Evolutionary conservation across 805 yeast genomes (phyloP).

Genomic region (Candida pseudoglaebosa): DNA sequence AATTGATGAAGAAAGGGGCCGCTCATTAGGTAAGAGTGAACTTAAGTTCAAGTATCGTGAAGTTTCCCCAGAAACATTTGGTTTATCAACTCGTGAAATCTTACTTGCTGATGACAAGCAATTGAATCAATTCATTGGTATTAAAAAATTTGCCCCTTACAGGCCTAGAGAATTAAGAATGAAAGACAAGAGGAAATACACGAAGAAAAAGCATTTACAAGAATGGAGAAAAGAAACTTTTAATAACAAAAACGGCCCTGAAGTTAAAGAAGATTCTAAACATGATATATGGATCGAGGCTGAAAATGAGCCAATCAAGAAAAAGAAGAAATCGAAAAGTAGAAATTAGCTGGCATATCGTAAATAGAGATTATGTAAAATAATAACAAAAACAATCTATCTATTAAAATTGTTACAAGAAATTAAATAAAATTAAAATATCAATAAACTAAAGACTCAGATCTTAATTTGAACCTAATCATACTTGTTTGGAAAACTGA

Average conservation of each 20-base stretch:
- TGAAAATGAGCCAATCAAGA: slow-evolving; percentile 15
- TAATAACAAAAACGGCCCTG: slow-evolving; percentile 52
- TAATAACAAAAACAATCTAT: not conserved
- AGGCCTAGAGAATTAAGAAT: slow-evolving; percentile 66
- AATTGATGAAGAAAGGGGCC: slow-evolving; percentile 63
- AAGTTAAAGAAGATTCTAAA: slow-evolving; percentile 28
- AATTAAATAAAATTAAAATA: too few relatives aligned
- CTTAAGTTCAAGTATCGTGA: slow-evolving; percentile 80
- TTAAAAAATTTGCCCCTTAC: slow-evolving; percentile 92
- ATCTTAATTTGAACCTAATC: slow-evolving; percentile 16
- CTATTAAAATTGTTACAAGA: not conserved
- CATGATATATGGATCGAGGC: slow-evolving; percentile 38
- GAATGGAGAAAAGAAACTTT: slow-evolving; percentile 90
- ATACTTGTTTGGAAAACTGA: slow-evolving; percentile 36
- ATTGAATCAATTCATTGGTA: slow-evolving; percentile 77
- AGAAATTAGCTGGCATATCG: not conserved
- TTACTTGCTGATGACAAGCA: slow-evolving; percentile 84
- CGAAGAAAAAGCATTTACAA: slow-evolving; percentile 70
- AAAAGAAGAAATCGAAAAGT: slow-evolving; percentile 3
- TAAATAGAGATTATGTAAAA: not conserved
- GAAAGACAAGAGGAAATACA: slow-evolving; percentile 77
- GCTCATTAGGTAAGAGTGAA: slow-evolving; percentile 39
- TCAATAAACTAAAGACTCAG: not conserved
- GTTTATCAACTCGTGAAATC: slow-evolving; percentile 81
- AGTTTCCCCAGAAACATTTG: slow-evolving; percentile 92